Base-by-base conservation (phyloP, 768 basidiomycete genomes). In the Holtermanniella nyarrowii region DNA sequence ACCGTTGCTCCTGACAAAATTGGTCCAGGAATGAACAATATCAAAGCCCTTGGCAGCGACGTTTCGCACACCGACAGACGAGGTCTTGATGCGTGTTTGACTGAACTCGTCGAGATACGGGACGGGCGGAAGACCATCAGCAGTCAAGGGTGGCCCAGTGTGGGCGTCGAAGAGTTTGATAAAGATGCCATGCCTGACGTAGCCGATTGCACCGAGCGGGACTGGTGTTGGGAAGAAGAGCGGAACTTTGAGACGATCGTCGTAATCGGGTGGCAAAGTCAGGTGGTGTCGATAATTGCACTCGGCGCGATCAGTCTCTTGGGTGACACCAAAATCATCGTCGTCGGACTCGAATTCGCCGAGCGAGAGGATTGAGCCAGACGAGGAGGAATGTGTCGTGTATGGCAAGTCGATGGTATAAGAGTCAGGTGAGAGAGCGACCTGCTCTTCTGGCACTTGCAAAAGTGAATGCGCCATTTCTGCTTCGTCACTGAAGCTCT, bases 181-280 rank as follows among this genome's bases (percentile, higher is more conserved):
- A 57, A 89, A 89, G 42, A 73, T 70, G 2, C 86, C 86, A n/a
- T 71, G 69, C 0, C 82, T 78, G 26, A 87, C 71, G 65, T 84
- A 89, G 2, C 87, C 87, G 7, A 88, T 82, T 2, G 82, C 80
- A 5, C 86, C 87, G 2, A 87, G 70, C 12, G 76, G 66, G 0
- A 88, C 78, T 4, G 61, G 75, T 3, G 77, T 72, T 1, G 86
- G 86, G 3, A 74, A 76, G 86, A 86, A 89, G 4, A 87, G 70
- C 5, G 86, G 82, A 20, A 82, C 68, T 0, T 76, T 79, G 53
- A 85, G 82, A 80, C 20, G 78, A 76, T 69, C 68, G 65, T 88
- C 82, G 70, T 81, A 87, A 22, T 78, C 74, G n/a, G n/a, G n/a
- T 16, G 31, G 31, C 55, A 88, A 86, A 41, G 75, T 77, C 44